A percentile compares a stretch with the other conserved stretches of the same genome.
Evolutionary conservation across 495 filamentous ascomycete genomes (phyloP).

Genomic region (Durotheca rogersii): DNA sequence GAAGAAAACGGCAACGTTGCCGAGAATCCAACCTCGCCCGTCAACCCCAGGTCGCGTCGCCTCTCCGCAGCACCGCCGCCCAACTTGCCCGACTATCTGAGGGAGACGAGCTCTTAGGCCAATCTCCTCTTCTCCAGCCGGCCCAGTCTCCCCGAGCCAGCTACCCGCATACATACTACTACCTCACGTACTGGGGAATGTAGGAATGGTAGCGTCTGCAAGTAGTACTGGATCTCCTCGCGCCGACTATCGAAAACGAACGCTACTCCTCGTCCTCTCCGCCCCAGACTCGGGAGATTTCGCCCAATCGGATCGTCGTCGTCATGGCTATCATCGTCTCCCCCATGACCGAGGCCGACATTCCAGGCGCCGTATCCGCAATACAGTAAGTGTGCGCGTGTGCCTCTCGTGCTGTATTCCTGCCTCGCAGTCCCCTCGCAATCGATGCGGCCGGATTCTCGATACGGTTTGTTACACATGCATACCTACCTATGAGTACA

Average conservation of each 20-base stretch:
- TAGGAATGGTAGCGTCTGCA: not conserved
- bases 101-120: too few species aligned
- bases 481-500: not conserved
- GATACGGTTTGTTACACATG: not conserved
- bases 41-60: too few species aligned
- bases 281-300: conserved; percentile 25
- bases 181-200: not conserved
- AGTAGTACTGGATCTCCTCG: not conserved
- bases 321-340: conserved; percentile 60
- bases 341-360: conserved; percentile 57
- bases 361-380: conserved; percentile 58
- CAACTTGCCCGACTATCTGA: too few species aligned
- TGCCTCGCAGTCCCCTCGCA: too few species aligned
- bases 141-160: not conserved
- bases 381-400: conserved; percentile 40
- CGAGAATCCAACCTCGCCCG: too few species aligned
- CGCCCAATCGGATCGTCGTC: conserved; percentile 27
- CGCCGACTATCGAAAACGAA: conserved; percentile 2
- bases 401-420: too few species aligned
- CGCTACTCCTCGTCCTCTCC: conserved; percentile 11
- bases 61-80: too few species aligned
- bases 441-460: not conserved
- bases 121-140: too few species aligned
- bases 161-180: not conserved
- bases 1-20: too few species aligned